Percentiles rank a stretch among this genome's conserved stretches.
These are phyloP conservation scores for Penicillium macrosclerotiorum DNA, from an alignment of 495 filamentous ascomycete species.

Conservation along the genomic window DNA sequence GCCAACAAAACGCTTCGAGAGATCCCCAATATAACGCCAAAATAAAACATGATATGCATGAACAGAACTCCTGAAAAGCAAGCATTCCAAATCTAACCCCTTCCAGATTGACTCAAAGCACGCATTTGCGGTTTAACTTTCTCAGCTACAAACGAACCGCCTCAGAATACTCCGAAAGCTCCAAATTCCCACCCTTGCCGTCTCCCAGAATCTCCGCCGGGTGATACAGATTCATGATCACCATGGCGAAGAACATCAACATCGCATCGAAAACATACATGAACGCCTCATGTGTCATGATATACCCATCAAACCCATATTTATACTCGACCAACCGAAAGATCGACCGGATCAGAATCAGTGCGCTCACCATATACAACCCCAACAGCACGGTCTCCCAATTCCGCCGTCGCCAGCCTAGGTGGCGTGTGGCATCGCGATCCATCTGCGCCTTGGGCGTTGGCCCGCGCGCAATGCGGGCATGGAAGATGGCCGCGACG, in stretches of 20 bases:
- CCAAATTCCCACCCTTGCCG: slow-evolving; percentile 10
- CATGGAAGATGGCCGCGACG: slow-evolving; percentile 35
- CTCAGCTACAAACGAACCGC: slow-evolving; percentile 7
- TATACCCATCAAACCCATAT: slow-evolving; percentile 50
- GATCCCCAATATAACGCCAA: slow-evolving; percentile 9
- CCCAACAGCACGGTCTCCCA: slow-evolving; percentile 53
- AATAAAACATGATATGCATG: too few species aligned
- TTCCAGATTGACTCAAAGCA: too few species aligned
- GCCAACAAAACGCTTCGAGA: slow-evolving; percentile 5
- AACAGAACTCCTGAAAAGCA: slow-evolving; percentile 1
- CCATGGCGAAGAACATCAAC: slow-evolving; percentile 56
- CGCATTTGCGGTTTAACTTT: neutral
- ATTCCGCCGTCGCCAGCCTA: slow-evolving; percentile 21
- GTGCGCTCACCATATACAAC: slow-evolving; percentile 49
- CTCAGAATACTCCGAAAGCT: slow-evolving; percentile 5
- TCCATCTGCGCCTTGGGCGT: slow-evolving; percentile 15
- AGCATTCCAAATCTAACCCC: too few species aligned
- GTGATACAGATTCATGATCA: slow-evolving; percentile 46
- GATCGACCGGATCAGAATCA: slow-evolving; percentile 61
- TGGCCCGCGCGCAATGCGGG: slow-evolving; percentile 27
- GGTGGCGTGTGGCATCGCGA: neutral
- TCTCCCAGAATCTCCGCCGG: slow-evolving; percentile 27
- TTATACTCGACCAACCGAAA: slow-evolving; percentile 64
- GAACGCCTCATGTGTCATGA: slow-evolving; percentile 55
- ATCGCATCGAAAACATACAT: slow-evolving; percentile 62